Evolutionary conservation across 2,329 filamentous ascomycete genomes (phyloP).

Genomic region (Nigrospora sphaerica): DNA sequence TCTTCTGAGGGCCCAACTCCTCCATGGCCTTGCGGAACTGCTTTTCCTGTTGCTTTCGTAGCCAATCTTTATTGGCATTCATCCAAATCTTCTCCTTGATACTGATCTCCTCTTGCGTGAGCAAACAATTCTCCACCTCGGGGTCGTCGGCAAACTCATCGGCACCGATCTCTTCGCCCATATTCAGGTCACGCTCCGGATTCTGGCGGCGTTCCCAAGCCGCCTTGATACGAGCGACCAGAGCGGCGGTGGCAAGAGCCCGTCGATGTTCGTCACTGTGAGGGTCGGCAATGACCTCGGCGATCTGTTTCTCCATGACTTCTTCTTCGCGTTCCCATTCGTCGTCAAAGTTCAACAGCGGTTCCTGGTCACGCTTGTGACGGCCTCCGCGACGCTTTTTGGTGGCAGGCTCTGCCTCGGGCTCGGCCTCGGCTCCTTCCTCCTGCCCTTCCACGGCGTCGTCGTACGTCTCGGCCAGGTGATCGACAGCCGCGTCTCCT

Average conservation of each 20-base stretch:
- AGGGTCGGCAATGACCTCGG: constrained; percentile 59
- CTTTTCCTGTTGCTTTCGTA: constrained; percentile 81
- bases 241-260: constrained; percentile 50
- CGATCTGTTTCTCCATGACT: constrained; percentile 63
- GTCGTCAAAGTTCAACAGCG: constrained; percentile 49
- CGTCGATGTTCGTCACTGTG: constrained; percentile 46
- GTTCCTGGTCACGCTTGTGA: constrained; percentile 19
- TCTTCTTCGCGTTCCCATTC: constrained; percentile 59
- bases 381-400: constrained; percentile 14
- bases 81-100: constrained; percentile 93
- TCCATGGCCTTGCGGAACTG: constrained; percentile 65
- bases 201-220: constrained; percentile 42
- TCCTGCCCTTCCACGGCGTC: constrained; percentile 33
- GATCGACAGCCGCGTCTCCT: constrained; percentile 34
- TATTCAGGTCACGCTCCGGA: constrained; percentile 41
- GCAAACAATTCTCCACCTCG: constrained; percentile 74
- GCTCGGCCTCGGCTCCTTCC: constrained; percentile 5
- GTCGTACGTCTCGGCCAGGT: constrained; percentile 27
- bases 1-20: constrained; percentile 42
- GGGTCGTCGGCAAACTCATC: constrained; percentile 85
- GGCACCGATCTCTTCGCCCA: constrained; percentile 62
- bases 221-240: constrained; percentile 46
- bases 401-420: neutral
- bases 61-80: constrained; percentile 88
- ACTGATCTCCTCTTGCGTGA: constrained; percentile 65